A percentile compares a stretch with the other conserved stretches of the same genome.
Evolutionary conservation across 2,329 filamentous ascomycete genomes (phyloP).

Genomic region (Xylariaceae sp.): DNA sequence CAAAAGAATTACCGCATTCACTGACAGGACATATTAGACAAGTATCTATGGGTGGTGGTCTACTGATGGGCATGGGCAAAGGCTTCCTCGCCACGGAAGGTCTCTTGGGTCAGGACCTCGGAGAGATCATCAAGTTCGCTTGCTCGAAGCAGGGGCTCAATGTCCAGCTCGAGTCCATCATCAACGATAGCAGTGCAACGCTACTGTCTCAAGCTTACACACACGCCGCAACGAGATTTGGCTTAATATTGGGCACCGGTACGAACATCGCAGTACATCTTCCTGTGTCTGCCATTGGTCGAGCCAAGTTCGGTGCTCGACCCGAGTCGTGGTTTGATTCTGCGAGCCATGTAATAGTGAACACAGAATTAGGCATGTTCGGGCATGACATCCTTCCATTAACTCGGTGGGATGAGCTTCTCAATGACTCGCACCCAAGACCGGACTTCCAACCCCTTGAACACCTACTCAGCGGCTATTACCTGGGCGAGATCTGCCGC

Average conservation of each 20-base stretch:
- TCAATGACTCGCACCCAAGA: constrained; percentile 46
- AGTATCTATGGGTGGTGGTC: constrained; percentile 58
- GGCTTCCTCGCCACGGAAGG: constrained; percentile 58
- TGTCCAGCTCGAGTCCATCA: constrained; percentile 56
- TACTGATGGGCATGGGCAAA: constrained; percentile 62
- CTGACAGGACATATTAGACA: constrained; percentile 45
- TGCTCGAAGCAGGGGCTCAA: constrained; percentile 49
- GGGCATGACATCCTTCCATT: constrained; percentile 54
- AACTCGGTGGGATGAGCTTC: constrained; percentile 56
- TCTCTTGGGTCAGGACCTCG: constrained; percentile 56
- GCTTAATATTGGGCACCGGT: constrained; percentile 64
- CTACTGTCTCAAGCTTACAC: constrained; percentile 61
- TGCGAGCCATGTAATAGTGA: constrained; percentile 61
- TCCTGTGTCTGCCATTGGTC: constrained; percentile 53
- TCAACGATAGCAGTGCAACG: constrained; percentile 66
- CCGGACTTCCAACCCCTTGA: constrained; percentile 42
- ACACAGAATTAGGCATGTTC: constrained; percentile 66
- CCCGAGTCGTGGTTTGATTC: constrained; percentile 53
- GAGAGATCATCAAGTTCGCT: constrained; percentile 52
- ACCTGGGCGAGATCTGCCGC: constrained; percentile 62
- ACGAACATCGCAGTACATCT: constrained; percentile 64
- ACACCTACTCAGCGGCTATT: constrained; percentile 58
- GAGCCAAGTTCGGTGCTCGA: constrained; percentile 53
- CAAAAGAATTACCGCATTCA: background rate
- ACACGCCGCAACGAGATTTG: constrained; percentile 56